Percentiles rank a stretch among this genome's conserved stretches.
Evolutionary conservation across 2,329 filamentous ascomycete species (phyloP).

Genomic region (Westerdykella aurantiaca): DNA sequence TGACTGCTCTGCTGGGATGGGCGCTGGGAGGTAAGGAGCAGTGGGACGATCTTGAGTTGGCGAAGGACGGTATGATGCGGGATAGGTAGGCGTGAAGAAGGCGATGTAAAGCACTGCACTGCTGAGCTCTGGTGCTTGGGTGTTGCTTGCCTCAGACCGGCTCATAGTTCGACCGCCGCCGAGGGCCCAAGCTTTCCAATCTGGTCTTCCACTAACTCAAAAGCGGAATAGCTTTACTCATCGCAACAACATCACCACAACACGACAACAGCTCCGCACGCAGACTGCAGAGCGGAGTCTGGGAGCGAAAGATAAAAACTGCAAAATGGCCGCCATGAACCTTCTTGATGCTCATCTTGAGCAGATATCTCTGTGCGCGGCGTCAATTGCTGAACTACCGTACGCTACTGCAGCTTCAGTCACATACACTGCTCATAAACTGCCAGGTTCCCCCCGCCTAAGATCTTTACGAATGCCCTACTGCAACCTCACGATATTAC

Average conservation of each 20-base stretch:
- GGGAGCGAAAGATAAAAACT: neutral
- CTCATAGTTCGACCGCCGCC: neutral
- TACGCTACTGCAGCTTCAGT: slow-evolving; percentile 13
- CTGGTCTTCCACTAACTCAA: neutral
- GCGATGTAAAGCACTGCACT: neutral
- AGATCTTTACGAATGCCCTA: slow-evolving; percentile 90
- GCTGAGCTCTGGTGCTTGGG: neutral
- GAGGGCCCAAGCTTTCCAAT: neutral
- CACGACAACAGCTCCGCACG: too few species aligned
- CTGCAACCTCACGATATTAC: slow-evolving; percentile 89
- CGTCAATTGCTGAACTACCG: slow-evolving; percentile 45
- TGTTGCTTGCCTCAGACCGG: neutral
- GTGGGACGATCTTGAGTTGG: neutral
- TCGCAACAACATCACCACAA: too few species aligned
- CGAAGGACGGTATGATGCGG: neutral
- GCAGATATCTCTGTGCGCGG: slow-evolving; percentile 46
- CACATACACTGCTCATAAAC: slow-evolving; percentile 4
- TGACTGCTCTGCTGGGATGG: slow-evolving; percentile 14
- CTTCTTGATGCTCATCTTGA: slow-evolving; percentile 47
- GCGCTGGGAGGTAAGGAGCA: slow-evolving; percentile 3
- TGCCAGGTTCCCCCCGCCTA: slow-evolving; percentile 76
- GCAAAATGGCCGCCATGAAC: slow-evolving; percentile 29
- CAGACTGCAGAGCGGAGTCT: too few species aligned
- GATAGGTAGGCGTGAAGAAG: neutral
- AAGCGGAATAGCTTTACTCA: neutral